phyloP scores from a whole-genome alignment of 225 moss, liverwort and hornwort genomes.

The Thuidium tamariscinum region DNA sequence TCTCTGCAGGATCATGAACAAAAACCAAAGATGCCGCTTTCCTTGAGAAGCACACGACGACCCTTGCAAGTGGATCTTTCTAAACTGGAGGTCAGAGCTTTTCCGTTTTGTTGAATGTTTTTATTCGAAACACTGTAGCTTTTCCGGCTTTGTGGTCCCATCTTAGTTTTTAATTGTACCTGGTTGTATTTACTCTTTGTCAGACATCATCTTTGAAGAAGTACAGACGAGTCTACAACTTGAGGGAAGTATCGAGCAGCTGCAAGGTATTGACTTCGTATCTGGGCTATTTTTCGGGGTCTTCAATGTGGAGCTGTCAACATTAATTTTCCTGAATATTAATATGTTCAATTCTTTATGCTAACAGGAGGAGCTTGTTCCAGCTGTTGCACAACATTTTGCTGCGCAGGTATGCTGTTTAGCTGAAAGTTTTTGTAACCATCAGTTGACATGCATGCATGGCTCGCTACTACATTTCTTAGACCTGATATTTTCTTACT shows the following conservation, averaged over 20 bases:
- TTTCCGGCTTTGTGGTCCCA: neutral
- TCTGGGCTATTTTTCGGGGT: neutral
- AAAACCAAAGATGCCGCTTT: slow-evolving; percentile 63
- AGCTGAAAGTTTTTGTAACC: neutral
- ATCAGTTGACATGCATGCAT: neutral
- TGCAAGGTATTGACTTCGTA: slow-evolving; percentile 55
- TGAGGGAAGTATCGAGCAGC: slow-evolving; percentile 82
- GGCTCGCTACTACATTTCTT: neutral
- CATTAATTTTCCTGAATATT: neutral
- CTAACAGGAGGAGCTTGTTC: slow-evolving; percentile 88
- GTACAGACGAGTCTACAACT: slow-evolving; percentile 94
- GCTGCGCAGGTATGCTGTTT: slow-evolving; percentile 61
- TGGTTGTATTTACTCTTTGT: neutral
- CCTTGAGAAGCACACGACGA: slow-evolving; percentile 68
- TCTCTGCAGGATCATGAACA: slow-evolving; percentile 68
- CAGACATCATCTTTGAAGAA: slow-evolving; percentile 93
- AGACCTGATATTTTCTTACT: neutral
- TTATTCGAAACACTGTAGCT: neutral
- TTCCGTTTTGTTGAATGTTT: neutral
- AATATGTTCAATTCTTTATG: neutral
- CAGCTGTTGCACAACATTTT: slow-evolving; percentile 88
- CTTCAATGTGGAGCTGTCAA: neutral
- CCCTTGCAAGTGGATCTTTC: slow-evolving; percentile 90
- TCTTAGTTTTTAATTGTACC: neutral
- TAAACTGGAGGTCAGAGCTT: slow-evolving; percentile 62